Evolutionary conservation across 805 yeast genomes (phyloP).

Genomic region (Ogataea thermomethanolica): DNA sequence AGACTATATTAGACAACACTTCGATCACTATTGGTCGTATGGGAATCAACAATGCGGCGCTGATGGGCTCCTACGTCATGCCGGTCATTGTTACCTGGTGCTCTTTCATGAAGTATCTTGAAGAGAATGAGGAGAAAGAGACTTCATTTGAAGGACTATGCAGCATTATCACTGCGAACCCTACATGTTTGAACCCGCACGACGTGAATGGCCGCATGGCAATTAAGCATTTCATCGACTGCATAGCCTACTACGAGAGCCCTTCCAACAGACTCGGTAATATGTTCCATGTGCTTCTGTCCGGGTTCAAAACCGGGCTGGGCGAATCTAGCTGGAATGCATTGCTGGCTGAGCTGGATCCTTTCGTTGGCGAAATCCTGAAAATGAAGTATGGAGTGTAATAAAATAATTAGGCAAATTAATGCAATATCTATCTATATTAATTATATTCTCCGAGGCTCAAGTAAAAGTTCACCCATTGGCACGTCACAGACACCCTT

Average conservation of each 20-base stretch:
- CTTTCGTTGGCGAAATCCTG: constrained; percentile 23
- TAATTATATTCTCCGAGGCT: constrained; percentile 42
- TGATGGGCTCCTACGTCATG: constrained; percentile 54
- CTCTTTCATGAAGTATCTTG: constrained; percentile 57
- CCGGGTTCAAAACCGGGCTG: constrained; percentile 44
- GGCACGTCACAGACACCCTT: constrained; percentile 56
- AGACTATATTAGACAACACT: constrained; percentile 76
- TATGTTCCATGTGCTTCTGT: constrained; percentile 42
- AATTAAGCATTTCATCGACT: constrained; percentile 52
- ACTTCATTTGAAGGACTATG: constrained; percentile 84
- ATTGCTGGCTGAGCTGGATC: constrained; percentile 25
- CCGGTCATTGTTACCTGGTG: constrained; percentile 70
- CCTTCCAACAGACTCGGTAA: constrained; percentile 47
- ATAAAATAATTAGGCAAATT: neutral
- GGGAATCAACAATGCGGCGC: constrained; percentile 60
- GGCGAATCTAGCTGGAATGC: constrained; percentile 37
- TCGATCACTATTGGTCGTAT: constrained; percentile 88
- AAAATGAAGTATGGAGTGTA: constrained; percentile 29
- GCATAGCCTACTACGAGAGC: constrained; percentile 52
- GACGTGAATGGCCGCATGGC: constrained; percentile 44
- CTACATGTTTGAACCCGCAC: constrained; percentile 51
- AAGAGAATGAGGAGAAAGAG: constrained; percentile 85
- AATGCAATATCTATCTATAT: neutral
- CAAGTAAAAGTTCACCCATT: constrained; percentile 57
- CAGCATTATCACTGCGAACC: constrained; percentile 60